Evolutionary conservation across 805 yeast genomes (phyloP).

Genomic region (Ogataea haglerorum): DNA sequence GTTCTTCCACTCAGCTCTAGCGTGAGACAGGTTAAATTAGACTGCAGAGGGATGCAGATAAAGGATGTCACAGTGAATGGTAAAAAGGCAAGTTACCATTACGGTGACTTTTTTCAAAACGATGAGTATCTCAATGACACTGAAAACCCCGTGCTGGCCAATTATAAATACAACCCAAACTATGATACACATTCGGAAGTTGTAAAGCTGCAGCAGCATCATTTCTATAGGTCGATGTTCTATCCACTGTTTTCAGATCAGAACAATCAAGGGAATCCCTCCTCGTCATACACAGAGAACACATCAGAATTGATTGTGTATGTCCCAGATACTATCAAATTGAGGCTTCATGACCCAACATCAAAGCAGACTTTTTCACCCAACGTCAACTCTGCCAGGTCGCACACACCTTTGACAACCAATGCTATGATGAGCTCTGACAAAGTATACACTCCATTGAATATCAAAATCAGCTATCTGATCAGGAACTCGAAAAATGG

Average conservation of each 20-base stretch:
- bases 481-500: conserved; percentile 70
- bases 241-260: conserved; percentile 50
- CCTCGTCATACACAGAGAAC: conserved; percentile 31
- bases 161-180: conserved; percentile 28
- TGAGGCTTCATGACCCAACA: conserved; percentile 54
- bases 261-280: conserved; percentile 30
- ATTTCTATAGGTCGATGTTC: conserved; percentile 50
- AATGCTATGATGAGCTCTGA: conserved; percentile 36
- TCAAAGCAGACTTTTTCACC: conserved; percentile 33
- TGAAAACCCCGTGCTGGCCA: conserved; percentile 29
- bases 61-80: conserved; percentile 63
- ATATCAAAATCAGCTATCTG: conserved; percentile 63
- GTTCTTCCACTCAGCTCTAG: conserved; percentile 64
- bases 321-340: conserved; percentile 63
- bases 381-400: conserved; percentile 32
- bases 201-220: conserved; percentile 53
- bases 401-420: conserved; percentile 33
- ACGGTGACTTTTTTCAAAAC: conserved; percentile 48
- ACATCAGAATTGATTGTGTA: conserved; percentile 64
- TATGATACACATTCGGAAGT: conserved; percentile 43
- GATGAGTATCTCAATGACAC: conserved; percentile 34
- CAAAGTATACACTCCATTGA: conserved; percentile 67
- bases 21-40: conserved; percentile 62
- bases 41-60: conserved; percentile 73
- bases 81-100: conserved; percentile 50